Base-by-base conservation (phyloP, 2,329 filamentous ascomycete species). In the Aspergillus pseudonomiae region DNA sequence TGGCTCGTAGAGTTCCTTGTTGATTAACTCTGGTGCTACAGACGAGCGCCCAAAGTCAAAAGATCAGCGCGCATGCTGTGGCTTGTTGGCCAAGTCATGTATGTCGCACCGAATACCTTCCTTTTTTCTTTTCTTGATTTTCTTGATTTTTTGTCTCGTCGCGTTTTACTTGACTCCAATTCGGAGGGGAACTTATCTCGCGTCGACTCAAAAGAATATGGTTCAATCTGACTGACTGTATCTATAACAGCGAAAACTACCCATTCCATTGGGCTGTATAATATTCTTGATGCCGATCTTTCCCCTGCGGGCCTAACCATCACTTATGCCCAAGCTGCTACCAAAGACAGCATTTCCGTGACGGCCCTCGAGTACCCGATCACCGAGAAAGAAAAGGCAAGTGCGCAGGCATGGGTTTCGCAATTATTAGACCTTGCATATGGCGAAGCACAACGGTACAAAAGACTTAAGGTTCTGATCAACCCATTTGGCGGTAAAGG, bases 401-500 rank as follows among this genome's bases (percentile, higher is more conserved):
- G 84, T n/a, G 80, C 84, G 10, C 81, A 84, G 55, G 70, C 75
- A 62, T 97, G 92, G 88, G 80, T 89, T 43, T 81, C 84, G 32
- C 82, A 80, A 59, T 83, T 97, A 39, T 75, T 96, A 24, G 81
- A 88, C 41, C 84, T 85, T 54, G 88, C 94, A 28, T 97, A 97
- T 72, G 89, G 82, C 61, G 80, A 82, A 9, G 85, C 91, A 1
- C 87, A 90, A 71, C 85, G 84, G 59, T 85, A 84, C 63, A 95
- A 93, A 77, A 88, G 92, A 54, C 89, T 95, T 66, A 96, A 95
- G 76, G 89, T 98, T 14, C 82, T 98, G 50, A 85, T 99, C 65
- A 99, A 99, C 77, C 95, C 95, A 0, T 91, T 94, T 71, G 92
- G 93, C 16, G 95, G 95, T 0, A 91, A 93, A 48, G 94, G 94